A percentile compares a stretch with the other conserved stretches of the same genome.
Conservation (phyloP, 352 stramenopile genomes). For the Phytophthora tubulina region DNA sequence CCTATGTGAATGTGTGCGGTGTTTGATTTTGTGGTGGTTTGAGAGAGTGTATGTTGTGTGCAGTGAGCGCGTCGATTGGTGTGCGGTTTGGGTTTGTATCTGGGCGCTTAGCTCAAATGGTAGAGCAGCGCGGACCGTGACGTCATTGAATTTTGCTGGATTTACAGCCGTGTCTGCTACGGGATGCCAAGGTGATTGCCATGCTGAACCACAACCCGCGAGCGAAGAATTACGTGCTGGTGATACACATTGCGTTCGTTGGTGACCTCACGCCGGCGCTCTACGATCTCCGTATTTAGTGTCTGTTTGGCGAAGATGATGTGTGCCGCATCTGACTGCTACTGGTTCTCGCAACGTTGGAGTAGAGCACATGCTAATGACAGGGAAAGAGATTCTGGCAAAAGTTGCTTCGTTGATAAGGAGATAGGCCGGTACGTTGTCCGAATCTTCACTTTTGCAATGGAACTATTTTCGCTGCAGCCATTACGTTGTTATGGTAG, state of each 20-base stretch:
- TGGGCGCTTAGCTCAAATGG: no score
- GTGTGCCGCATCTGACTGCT: conserved; percentile 5
- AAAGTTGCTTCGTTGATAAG: conserved; percentile 46
- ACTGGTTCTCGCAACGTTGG: neutral
- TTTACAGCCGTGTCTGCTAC: conserved; percentile 12
- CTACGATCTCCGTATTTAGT: conserved; percentile 51
- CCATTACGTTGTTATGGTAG: neutral
- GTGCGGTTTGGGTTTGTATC: no score
- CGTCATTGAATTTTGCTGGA: neutral
- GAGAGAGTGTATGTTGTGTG: no score
- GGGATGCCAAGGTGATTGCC: conserved; percentile 68
- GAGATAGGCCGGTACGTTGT: conserved; percentile 48
- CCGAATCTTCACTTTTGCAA: conserved; percentile 1
- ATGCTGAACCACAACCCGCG: conserved; percentile 71
- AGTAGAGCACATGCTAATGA: conserved; percentile 73
- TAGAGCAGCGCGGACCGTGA: no score
- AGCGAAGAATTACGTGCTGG: conserved; percentile 62
- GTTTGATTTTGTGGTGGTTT: no score
- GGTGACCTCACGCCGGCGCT: conserved; percentile 56
- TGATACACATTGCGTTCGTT: conserved; percentile 74
- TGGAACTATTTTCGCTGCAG: neutral
- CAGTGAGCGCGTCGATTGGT: no score
- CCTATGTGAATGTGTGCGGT: no score
- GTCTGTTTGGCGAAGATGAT: neutral
- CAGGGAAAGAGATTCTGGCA: conserved; percentile 57